Percentiles rank a stretch among this genome's conserved stretches.
phyloP scores from a whole-genome alignment of 1,284 basidiomycete species.

The Sutorius eximius region DNA sequence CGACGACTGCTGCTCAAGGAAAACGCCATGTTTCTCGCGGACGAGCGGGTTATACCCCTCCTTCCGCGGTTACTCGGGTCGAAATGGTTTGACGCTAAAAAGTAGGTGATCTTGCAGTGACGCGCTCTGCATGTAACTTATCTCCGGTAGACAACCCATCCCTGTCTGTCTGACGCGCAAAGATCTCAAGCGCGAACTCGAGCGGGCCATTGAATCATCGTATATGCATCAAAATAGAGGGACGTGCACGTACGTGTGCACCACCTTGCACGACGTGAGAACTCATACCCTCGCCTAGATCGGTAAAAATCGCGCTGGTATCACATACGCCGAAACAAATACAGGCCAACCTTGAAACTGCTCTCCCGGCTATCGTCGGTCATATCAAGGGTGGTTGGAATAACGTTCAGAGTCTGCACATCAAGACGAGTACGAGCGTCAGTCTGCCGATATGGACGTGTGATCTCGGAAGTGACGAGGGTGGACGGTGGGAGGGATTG shows the following conservation, averaged over 20 bases:
- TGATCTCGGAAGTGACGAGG: constrained; percentile 59
- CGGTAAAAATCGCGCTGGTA: constrained; percentile 82
- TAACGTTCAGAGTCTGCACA: constrained; percentile 86
- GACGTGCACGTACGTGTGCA: constrained; percentile 76
- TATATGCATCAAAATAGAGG: constrained; percentile 93
- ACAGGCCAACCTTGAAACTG: constrained; percentile 75
- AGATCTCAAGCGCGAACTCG: constrained; percentile 87
- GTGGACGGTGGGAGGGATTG: constrained; percentile 63
- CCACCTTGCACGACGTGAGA: background rate
- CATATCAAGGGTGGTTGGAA: constrained; percentile 84
- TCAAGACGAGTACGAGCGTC: constrained; percentile 88
- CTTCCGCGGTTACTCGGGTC: constrained; percentile 87
- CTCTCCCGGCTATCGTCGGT: constrained; percentile 75
- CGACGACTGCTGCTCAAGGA: constrained; percentile 83
- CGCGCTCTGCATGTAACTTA: background rate
- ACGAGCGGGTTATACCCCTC: constrained; percentile 86
- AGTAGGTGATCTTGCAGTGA: constrained; percentile 50
- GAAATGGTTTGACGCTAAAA: constrained; percentile 93
- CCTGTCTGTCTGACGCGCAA: constrained; percentile 86
- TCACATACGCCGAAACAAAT: constrained; percentile 75
- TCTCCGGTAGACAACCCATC: constrained; percentile 76
- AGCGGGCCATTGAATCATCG: constrained; percentile 87
- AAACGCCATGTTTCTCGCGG: constrained; percentile 90
- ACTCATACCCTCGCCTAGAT: constrained; percentile 44
- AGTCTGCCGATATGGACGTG: constrained; percentile 90